Base-by-base conservation (phyloP, 352 stramenopile species). In the Pythium aristosporum region DNA sequence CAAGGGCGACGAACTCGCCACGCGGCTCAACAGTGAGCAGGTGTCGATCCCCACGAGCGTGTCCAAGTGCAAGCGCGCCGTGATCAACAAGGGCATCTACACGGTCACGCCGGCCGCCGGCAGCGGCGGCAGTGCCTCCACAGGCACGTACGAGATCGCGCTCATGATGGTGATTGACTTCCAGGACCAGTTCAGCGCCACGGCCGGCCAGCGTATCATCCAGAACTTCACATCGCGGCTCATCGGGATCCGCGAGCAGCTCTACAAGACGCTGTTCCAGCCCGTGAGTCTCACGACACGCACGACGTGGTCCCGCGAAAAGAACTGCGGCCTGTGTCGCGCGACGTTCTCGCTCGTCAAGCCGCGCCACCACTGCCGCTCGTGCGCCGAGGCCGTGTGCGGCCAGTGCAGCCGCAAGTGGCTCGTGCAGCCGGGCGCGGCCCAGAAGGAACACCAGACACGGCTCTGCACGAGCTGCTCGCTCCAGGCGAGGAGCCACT, bases 161-260 rank as follows among this genome's bases (percentile, higher is more conserved):
- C 75, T 85, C 65, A 92, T 94, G 86, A 82, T 91, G 69, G 77
- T 94, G 15, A 81, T 94, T 53, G 86, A 94, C 65, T 94, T 94
- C 68, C 82, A 92, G 70, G 75, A 91, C 50, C 83, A 91, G 50
- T 92, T 94, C 53, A 68, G 75, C 16, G 79, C 61, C 41, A 77
- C 67, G 25, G 73, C 92, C 7, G 76, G 70, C 50, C 68, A 76
- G 16, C 85, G 88, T 52, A 89, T 94, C 42, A 84, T 94, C 49
- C 70, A 87, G 48, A 90, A 85, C 57, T 94, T 91, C 61, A 90
- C 81, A 0, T 80, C 85, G 36, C 74, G 86, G 28, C 79, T 94
- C n/a, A 72, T 89, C 30, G 83, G 83, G 36, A 90, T 94, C 21
- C 86, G 86, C 48, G 82, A 94, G 54, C 69, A 91, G 50, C 78